Percentiles rank a stretch among this genome's conserved stretches.
phyloP scores from a whole-genome alignment of 78 protist genomes.

The Speleostelium caveatum region DNA sequence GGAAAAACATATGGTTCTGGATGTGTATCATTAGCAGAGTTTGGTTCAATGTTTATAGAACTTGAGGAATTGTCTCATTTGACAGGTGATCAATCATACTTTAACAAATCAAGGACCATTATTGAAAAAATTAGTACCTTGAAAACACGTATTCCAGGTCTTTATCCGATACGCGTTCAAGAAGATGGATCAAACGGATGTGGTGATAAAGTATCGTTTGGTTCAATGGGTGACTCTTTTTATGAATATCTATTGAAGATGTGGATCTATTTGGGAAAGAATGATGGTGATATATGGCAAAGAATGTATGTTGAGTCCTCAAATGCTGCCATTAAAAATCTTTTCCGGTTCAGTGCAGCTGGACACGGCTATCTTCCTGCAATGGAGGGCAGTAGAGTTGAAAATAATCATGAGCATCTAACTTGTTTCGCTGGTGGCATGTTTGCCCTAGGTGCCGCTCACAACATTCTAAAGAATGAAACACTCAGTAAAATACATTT shows the following conservation, averaged over 20 bases:
- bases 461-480: neutral
- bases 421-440: constrained; percentile 94
- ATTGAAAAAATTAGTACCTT: neutral
- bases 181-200: constrained; percentile 10
- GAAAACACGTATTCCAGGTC: neutral
- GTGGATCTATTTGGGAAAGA: constrained; percentile 43
- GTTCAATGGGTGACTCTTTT: constrained; percentile 88
- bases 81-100: constrained; percentile 71
- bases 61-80: constrained; percentile 68
- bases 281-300: constrained; percentile 17
- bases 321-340: constrained; percentile 1
- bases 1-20: neutral
- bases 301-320: constrained; percentile 72
- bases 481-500: neutral
- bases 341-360: neutral
- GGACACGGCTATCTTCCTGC: constrained; percentile 52
- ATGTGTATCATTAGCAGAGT: constrained; percentile 78
- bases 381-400: neutral
- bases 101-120: neutral
- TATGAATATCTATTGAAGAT: constrained; percentile 87
- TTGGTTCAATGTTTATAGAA: constrained; percentile 91
- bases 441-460: constrained; percentile 86
- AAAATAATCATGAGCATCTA: constrained; percentile 84
- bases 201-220: constrained; percentile 34
- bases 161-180: neutral